Evolutionary conservation across 1,139 yeast species (phyloP), one percentile per base, ranked within the genome.

Genomic region (Zygosaccharomyces pseudobailii): DNA sequence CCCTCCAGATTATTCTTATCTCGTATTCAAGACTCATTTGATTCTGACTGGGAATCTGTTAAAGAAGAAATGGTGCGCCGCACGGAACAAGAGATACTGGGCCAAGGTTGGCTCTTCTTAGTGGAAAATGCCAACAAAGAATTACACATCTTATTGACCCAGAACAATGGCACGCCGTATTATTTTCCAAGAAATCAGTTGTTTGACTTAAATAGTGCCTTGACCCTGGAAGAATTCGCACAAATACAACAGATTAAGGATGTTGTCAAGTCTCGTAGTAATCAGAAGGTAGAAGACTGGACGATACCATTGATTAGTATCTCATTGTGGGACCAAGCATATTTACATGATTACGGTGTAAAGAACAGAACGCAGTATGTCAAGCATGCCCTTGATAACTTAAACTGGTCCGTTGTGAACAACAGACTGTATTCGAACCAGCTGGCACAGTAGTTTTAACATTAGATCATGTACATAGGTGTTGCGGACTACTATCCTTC

Each of bases 161-260:
- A 86, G 67, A 84, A 87, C 63, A 92, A 94, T 54, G 98, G 98
- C 43, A 80, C 97, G 1, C 97, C 98, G 23, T 87, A 87, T 65
- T 80, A 80, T 58, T 81, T 79, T 63, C 83, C 85, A 36, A 82
- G 90, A 58, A 79, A 83, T 61, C 95, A 88, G 69, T 67, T 78
- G 4, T 68, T 82, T 42, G 97, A 90, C 65, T 72, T 92, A 60
- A 88, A 86, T 66, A 53, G 56, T 10, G 81, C 87, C 9, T 74
- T 85, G 31, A 78, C 75, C 49, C 78, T 78, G 51, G 70, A 70
- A 4, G 81, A 78, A 53, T 80, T 68, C 56, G 73, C 74, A 38
- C 67, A 68, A 46, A 70, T 82, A 57, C 69, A 72, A 38, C 67
- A 71, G 43, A 68, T 81, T 49, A 74, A 75, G 50, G 71, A 72